phyloP scores from a whole-genome alignment of 1,284 basidiomycete species.

The Sporisorium iseilematis-ciliati region DNA sequence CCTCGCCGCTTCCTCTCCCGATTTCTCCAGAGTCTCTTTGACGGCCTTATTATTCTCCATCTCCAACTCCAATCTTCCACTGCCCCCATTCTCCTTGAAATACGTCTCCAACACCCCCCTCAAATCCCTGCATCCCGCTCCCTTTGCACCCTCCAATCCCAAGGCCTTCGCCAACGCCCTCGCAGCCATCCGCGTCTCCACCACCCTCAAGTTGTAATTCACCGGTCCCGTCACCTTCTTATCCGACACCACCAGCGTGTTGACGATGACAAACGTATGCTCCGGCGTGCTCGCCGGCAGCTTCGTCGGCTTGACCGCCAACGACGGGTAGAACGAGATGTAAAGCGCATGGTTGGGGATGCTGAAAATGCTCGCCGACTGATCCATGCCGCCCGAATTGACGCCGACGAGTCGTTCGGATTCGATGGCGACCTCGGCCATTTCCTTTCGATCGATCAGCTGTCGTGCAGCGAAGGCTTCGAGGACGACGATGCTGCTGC shows the following conservation, averaged over 20 bases:
- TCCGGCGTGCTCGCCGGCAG: conserved; percentile 49
- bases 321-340: conserved; percentile 63
- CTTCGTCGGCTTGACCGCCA: conserved; percentile 43
- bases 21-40: conserved; percentile 28
- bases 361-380: conserved; percentile 65
- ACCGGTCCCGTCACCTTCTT: conserved; percentile 68
- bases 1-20: conserved; percentile 59
- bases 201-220: conserved; percentile 68
- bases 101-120: conserved; percentile 58
- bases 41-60: conserved; percentile 41
- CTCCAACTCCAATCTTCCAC: conserved; percentile 29
- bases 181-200: conserved; percentile 64
- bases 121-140: conserved; percentile 33
- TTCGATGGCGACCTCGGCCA: conserved; percentile 67
- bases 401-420: conserved; percentile 67
- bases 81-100: conserved; percentile 45
- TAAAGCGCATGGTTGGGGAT: conserved; percentile 61
- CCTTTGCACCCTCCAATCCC: conserved; percentile 20
- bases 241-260: conserved; percentile 65
- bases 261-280: conserved; percentile 63
- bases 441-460: conserved; percentile 56
- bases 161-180: conserved; percentile 43
- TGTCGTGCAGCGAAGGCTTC: conserved; percentile 60
- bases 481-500: conserved; percentile 62
- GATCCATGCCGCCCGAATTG: conserved; percentile 69